Base-by-base conservation (phyloP, 2,329 filamentous ascomycete genomes). In the Mycosphaerella sp. region DNA sequence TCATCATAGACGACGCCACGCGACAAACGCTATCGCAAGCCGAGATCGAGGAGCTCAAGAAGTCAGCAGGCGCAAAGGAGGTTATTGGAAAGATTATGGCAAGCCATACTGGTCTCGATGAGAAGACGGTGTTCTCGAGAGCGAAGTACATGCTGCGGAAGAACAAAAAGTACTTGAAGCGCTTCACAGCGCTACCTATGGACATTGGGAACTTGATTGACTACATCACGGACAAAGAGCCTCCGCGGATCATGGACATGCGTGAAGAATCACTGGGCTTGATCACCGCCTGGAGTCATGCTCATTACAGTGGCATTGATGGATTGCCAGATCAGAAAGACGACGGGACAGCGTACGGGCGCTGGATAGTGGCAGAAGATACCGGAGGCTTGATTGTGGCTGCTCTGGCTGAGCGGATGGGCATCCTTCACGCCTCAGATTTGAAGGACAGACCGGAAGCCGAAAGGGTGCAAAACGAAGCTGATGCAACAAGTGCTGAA, bases 81-180 rank as follows among this genome's bases (percentile, higher is more conserved):
- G 79, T 98, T 42, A 93, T 98, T 57, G 85, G 87, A n/a, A 95
- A 90, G 71, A 82, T 98, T 21, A 80, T 98, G 70, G 79, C 89
- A 27, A 93, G 89, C 39, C 93, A 98, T 69, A 84, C 87, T 14
- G 87, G 85, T 1, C 78, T 98, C 39, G 89, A 95, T 60, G 86
- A 97, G 72, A 98, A 98, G 76, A 97, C 93, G 0, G 79, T 83
- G 0, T 98, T 94, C 65, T 94, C 89, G 2, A 75, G 96, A 52
- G 90, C 91, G 39, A 98, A 98, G 70, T 98, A 98, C 71, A 95
- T 93, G 64, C 75, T 97, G 14, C 78, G 95, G 41, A 98, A 98
- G 73, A 86, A 87, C 58, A 90, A 85, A 67, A 98, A 98, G 71
- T 97, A 95, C 67, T 79, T 97, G 57, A 84, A 86, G 62, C 79